Evolutionary conservation across 495 filamentous ascomycete genomes (phyloP), one percentile per base, ranked within the genome.

Genomic region (Xylaria grammica): DNA sequence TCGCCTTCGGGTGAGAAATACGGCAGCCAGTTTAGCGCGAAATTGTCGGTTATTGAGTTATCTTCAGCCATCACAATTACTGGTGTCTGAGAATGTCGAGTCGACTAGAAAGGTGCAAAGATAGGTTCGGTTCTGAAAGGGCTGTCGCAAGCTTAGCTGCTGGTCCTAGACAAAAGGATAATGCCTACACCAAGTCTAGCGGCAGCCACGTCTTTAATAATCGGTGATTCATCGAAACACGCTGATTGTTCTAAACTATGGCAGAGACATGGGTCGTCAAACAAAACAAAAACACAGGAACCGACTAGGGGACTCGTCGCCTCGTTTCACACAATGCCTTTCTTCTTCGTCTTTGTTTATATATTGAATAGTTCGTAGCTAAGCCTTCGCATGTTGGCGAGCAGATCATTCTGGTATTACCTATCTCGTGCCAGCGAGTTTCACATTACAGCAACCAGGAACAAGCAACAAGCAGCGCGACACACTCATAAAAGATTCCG

Each of bases 21-120:
- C n/a, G 52, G 40, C 1, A 44, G 27, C 61, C 61, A 63, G 10
- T 63, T 48, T 0, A 19, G 42, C 22, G 52, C 61, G 8, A 27
- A 63, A 17, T 55, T 48, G 17, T 63, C 60, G 1, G 4, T 46
- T 1, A 63, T 29, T 1, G 3, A 13, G 26, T 29, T 63, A 0
- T n/a, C 6, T 0, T 10, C 13, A 11, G 36, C 9, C 40, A 48
- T 48, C n/a, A n/a, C n/a, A n/a, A n/a, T 15, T 17, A 7, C 19
- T 19, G 11, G n/a, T 32, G 1, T 40, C 44, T 34, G n/a, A 0
- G 15, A 2, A 3, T 51, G 36, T 50, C n/a, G n/a, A 11, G 19
- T 45, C 9, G 20, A 9, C 20, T 2, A n/a, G 53, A 40, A 42
- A 42, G 22, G 5, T 54, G 9, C n/a, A 38, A 34, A 22, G n/a